Conservation (phyloP, 768 basidiomycete species). For the Coprinellus micaceus region DNA sequence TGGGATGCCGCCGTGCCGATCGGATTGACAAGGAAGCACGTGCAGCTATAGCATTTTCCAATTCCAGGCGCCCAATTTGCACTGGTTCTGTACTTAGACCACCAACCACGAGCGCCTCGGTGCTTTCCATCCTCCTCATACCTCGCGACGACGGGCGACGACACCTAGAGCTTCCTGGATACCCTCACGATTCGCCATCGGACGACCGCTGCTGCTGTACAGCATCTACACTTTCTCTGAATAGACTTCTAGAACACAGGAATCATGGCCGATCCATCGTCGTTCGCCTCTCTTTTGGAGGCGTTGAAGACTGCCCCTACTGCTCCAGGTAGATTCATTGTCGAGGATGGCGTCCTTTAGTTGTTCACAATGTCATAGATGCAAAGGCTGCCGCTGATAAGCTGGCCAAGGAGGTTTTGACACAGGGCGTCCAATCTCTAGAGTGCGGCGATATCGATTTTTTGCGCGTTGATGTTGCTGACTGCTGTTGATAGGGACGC, state of each 20-base stretch:
- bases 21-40: neutral
- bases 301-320: slow-evolving; percentile 57
- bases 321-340: slow-evolving; percentile 45
- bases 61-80: too few relatives aligned
- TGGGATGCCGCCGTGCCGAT: neutral
- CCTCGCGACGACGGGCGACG: slow-evolving; percentile 1
- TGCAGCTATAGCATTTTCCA: neutral
- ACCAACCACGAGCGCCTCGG: neutral
- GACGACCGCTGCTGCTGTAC: neutral
- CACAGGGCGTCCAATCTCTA: slow-evolving; percentile 57
- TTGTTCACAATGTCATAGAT: slow-evolving; percentile 42
- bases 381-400: slow-evolving; percentile 82
- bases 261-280: slow-evolving; percentile 33
- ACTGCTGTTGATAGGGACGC: slow-evolving; percentile 44
- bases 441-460: slow-evolving; percentile 37
- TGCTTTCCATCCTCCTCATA: slow-evolving; percentile 3
- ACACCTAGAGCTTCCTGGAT: slow-evolving; percentile 18
- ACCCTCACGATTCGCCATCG: slow-evolving; percentile 46
- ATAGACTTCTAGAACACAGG: slow-evolving; percentile 42
- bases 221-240: too few relatives aligned
- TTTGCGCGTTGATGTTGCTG: neutral
- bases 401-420: slow-evolving; percentile 68
- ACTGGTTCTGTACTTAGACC: too few relatives aligned
- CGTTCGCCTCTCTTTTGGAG: slow-evolving; percentile 23
- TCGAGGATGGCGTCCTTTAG: neutral